Conservation (phyloP, 495 filamentous ascomycete genomes). For the Hypoxylon trugodes region DNA sequence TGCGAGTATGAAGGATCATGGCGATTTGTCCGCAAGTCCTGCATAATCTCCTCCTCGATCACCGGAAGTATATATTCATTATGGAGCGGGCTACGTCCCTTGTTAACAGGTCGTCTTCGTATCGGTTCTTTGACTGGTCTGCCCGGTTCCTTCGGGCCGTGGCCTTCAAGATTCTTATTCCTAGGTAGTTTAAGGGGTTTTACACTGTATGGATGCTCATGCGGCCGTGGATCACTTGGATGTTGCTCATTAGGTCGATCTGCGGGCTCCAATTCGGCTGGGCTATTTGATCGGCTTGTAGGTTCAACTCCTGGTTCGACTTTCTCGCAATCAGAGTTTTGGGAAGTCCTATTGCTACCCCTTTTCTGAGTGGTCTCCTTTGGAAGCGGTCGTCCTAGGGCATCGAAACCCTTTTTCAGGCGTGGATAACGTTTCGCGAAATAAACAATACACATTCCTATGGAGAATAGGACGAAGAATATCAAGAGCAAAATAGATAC, state of each 20-base stretch:
- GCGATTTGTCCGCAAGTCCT: too few relatives aligned
- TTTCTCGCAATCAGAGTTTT: background rate
- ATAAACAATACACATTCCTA: slow-evolving; percentile 25
- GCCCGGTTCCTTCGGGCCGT: background rate
- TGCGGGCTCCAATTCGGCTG: background rate
- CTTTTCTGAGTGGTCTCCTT: background rate
- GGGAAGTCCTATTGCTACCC: background rate
- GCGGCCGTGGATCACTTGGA: background rate
- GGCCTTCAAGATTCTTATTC: background rate
- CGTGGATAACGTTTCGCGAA: slow-evolving; percentile 19
- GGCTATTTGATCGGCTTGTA: background rate
- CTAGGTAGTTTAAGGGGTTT: background rate
- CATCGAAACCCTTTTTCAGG: slow-evolving; percentile 4
- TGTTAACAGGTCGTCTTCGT: too few relatives aligned
- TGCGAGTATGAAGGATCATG: background rate
- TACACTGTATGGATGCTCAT: background rate
- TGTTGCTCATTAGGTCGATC: too few relatives aligned
- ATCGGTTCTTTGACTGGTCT: too few relatives aligned
- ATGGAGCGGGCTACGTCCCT: too few relatives aligned
- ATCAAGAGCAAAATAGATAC: slow-evolving; percentile 25
- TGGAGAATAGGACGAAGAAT: slow-evolving; percentile 25
- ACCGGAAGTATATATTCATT: too few relatives aligned
- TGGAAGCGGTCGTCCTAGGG: slow-evolving; percentile 4
- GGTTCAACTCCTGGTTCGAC: background rate
- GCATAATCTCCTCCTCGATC: too few relatives aligned